Evolutionary conservation across 768 basidiomycete species (phyloP).

Genomic region (Panellus pusillus): DNA sequence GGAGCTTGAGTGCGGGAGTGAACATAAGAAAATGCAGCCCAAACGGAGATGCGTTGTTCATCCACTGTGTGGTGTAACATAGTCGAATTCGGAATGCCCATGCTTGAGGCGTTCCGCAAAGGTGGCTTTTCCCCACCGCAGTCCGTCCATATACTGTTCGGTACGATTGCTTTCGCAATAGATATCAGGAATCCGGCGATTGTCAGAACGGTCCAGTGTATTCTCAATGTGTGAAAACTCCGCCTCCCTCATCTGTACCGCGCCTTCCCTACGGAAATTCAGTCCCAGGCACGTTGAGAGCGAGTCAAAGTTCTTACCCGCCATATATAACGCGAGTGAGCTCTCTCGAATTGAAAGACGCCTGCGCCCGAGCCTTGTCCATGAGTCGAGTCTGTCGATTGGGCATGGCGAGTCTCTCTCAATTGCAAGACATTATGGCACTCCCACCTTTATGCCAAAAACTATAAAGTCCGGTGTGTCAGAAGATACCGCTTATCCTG

Average conservation of each 20-base stretch:
- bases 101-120: constrained; percentile 22
- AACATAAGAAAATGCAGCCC: constrained; percentile 28
- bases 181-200: constrained; percentile 11
- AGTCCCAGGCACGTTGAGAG: constrained; percentile 15
- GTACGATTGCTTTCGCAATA: constrained; percentile 23
- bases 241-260: no score
- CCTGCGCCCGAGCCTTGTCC: background rate
- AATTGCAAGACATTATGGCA: no score
- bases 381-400: constrained; percentile 4
- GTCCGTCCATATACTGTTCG: constrained; percentile 24
- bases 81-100: constrained; percentile 18
- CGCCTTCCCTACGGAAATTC: background rate
- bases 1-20: constrained; percentile 24
- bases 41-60: constrained; percentile 27
- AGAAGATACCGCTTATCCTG: no score
- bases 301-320: background rate
- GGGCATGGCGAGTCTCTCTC: background rate
- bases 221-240: constrained; percentile 17
- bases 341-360: constrained; percentile 1
- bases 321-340: constrained; percentile 4
- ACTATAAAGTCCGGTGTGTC: no score
- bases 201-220: constrained; percentile 15
- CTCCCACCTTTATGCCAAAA: no score
- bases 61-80: constrained; percentile 14
- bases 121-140: constrained; percentile 23